These are phyloP conservation scores for Ophiostoma quercus DNA, from an alignment of 2,329 filamentous ascomycete genomes.

Conservation along the genomic window DNA sequence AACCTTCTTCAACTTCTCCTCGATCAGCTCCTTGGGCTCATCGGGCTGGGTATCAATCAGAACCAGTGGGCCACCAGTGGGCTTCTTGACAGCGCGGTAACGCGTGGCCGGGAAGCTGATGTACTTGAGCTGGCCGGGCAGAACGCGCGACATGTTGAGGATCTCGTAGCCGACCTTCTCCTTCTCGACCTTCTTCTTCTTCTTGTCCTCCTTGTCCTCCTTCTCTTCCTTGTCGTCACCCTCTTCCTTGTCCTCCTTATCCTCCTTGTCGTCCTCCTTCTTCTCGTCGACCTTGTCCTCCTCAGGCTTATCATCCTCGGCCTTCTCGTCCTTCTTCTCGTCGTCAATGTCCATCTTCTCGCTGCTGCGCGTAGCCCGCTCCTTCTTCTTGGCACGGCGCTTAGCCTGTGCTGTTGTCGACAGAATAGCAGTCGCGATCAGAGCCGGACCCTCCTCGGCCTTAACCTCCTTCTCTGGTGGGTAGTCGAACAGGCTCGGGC, in stretches of 20 bases:
- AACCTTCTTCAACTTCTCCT: slow-evolving; percentile 86
- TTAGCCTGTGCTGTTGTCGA: slow-evolving; percentile 97
- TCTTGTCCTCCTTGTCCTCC: slow-evolving; percentile 59
- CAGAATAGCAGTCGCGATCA: slow-evolving; percentile 91
- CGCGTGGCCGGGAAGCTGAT: slow-evolving; percentile 86
- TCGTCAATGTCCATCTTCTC: slow-evolving; percentile 96
- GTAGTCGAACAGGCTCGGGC: slow-evolving; percentile 95
- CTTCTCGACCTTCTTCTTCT: slow-evolving; percentile 88
- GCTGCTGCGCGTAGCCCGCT: slow-evolving; percentile 59
- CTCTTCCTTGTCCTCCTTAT: slow-evolving; percentile 57
- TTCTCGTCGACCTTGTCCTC: slow-evolving; percentile 41
- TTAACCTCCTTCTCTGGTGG: slow-evolving; percentile 95
- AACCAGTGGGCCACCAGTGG: slow-evolving; percentile 90
- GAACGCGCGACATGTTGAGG: slow-evolving; percentile 92
- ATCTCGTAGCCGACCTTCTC: slow-evolving; percentile 96
- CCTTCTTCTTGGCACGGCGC: slow-evolving; percentile 88
- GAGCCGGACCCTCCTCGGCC: slow-evolving; percentile 83
- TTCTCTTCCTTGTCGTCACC: slow-evolving; percentile 94
- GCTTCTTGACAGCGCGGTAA: slow-evolving; percentile 88
- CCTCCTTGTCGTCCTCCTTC: slow-evolving; percentile 53
- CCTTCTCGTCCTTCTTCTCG: slow-evolving; percentile 60
- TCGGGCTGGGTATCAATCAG: slow-evolving; percentile 76
- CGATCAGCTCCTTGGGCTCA: slow-evolving; percentile 73
- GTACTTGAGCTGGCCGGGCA: slow-evolving; percentile 90
- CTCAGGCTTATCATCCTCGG: slow-evolving; percentile 68